Evolutionary conservation across 345 rosid genomes (phyloP), one percentile per base, ranked within the genome.

Genomic region (Sisymbrium irio): DNA sequence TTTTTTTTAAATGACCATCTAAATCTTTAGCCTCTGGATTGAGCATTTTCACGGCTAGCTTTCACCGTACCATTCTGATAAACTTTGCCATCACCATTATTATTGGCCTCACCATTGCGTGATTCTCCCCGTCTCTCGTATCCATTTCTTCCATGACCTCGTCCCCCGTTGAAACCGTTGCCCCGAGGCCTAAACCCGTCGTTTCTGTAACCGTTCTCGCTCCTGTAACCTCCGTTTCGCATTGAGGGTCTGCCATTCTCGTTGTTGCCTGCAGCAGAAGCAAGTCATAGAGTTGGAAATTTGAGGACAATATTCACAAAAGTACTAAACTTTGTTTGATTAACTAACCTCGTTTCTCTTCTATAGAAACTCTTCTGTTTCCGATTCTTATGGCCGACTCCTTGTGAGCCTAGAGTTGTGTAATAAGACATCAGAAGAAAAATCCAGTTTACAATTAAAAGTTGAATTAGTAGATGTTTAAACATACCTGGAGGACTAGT

Each of bases 311-410:
- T 22, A 45, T 18, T 36, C 70, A 44, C 60, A 22, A 51, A 22
- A 33, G 35, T 44, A 54, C 0, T 25, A 19, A 58, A 28, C 67
- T 36, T 66, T 44, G 5, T 25, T 41, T 10, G 20, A 2, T 18
- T 6, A 51, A 73, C 83, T 76, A 75, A 75, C 98, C 97, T 81
- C 87, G 85, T 77, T 90, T 92, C 60, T 70, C 91, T 79, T 90
- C 96, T 28, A 92, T 88, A 33, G 89, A 86, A 44, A 88, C 95
- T 61, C 40, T 74, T n/a, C 93, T 69, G 65, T 73, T 81, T 30
- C 95, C 98, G 18, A 92, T 82, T 42, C 56, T 65, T 46, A 90
- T 69, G 5, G 91, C 79, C 46, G 77, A 59, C 61, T 72, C 91
- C 84, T 86, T 85, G 41, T 66, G 74, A 68, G 81, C 78, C 78